Evolutionary conservation across 164 flowering plant genomes (phyloP).

Genomic region (Santalum album): DNA sequence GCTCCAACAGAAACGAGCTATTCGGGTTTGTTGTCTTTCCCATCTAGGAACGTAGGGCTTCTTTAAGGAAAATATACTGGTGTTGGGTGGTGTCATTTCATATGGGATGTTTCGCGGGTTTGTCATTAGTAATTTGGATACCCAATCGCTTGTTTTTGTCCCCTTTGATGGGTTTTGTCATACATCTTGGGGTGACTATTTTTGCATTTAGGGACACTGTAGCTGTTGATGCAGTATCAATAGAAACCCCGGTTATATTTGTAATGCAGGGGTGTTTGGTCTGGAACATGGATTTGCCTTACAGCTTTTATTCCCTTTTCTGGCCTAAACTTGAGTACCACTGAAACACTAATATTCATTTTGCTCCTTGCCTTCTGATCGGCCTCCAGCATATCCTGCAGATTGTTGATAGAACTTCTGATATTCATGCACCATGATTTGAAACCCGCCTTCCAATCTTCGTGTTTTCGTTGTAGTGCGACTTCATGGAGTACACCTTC

Average conservation of each 20-base stretch:
- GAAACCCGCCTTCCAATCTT: too few relatives aligned
- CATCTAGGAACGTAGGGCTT: constrained; percentile 2
- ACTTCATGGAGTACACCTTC: too few relatives aligned
- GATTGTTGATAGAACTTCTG: too few relatives aligned
- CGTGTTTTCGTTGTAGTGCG: too few relatives aligned
- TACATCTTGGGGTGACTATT: constrained; percentile 24
- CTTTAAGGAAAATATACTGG: constrained; percentile 3
- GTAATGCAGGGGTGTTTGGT: not conserved
- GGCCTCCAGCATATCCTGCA: too few relatives aligned
- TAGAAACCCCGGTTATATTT: not conserved
- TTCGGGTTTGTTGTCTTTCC: constrained; percentile 6
- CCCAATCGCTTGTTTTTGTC: not conserved
- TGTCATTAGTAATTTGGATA: not conserved
- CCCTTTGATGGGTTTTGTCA: constrained; percentile 23
- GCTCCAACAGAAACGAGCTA: not conserved
- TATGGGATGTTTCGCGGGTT: constrained; percentile 7
- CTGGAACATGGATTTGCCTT: too few relatives aligned
- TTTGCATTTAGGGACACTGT: not conserved
- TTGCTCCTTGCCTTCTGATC: too few relatives aligned
- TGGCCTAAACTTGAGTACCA: too few relatives aligned
- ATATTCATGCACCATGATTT: too few relatives aligned
- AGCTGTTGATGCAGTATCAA: not conserved
- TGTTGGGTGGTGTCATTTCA: constrained; percentile 10
- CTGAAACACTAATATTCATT: too few relatives aligned
- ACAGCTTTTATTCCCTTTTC: too few relatives aligned